Evolutionary conservation across 495 filamentous ascomycete species (phyloP).

Genomic region (Podospora comata): DNA sequence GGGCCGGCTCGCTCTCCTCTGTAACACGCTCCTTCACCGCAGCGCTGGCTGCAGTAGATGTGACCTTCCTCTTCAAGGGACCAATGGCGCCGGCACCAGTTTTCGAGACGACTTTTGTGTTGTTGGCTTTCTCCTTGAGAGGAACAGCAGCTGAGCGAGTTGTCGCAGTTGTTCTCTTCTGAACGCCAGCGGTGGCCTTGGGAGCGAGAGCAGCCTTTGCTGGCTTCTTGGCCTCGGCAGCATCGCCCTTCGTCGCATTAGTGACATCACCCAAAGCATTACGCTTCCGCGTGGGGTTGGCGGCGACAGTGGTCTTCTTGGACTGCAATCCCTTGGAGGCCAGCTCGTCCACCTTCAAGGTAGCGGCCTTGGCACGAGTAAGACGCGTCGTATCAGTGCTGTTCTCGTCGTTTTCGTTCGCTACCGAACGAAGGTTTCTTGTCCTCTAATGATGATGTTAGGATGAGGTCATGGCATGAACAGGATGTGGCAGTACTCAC

Average conservation of each 20-base stretch:
- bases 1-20: slow-evolving; percentile 53
- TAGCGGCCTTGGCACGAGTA: slow-evolving; percentile 88
- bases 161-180: slow-evolving; percentile 70
- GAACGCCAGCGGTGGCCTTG: slow-evolving; percentile 74
- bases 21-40: slow-evolving; percentile 57
- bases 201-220: slow-evolving; percentile 65
- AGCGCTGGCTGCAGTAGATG: slow-evolving; percentile 46
- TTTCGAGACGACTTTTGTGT: slow-evolving; percentile 52
- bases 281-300: slow-evolving; percentile 58
- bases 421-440: slow-evolving; percentile 54
- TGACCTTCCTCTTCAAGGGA: slow-evolving; percentile 60
- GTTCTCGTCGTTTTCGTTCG: slow-evolving; percentile 96
- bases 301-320: slow-evolving; percentile 63
- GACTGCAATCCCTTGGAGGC: slow-evolving; percentile 66
- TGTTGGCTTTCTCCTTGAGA: slow-evolving; percentile 63
- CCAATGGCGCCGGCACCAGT: slow-evolving; percentile 64
- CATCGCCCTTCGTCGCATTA: slow-evolving; percentile 81
- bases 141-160: slow-evolving; percentile 62
- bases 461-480: not conserved
- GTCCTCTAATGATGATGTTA: slow-evolving; percentile 19
- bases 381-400: slow-evolving; percentile 63
- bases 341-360: slow-evolving; percentile 57
- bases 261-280: slow-evolving; percentile 88
- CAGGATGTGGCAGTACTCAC: slow-evolving; percentile 39
- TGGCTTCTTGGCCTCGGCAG: slow-evolving; percentile 69